Conservation (phyloP, 305 asterid genomes). For the Plantago coronopus region DNA sequence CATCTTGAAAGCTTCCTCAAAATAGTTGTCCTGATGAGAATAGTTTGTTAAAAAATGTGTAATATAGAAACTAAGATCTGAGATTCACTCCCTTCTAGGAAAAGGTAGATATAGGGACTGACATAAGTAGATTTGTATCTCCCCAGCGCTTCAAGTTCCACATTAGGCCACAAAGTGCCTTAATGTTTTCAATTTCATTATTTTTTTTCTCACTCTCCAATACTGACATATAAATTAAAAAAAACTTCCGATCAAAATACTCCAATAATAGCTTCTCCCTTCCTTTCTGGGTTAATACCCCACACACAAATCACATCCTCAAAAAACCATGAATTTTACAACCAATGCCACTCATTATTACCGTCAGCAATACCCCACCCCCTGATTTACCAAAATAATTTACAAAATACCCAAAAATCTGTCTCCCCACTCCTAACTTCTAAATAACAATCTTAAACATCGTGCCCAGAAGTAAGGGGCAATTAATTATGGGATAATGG, state of each 20-base stretch:
- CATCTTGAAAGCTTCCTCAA: slow-evolving; percentile 97
- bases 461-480: too few species aligned
- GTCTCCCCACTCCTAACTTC: too few species aligned
- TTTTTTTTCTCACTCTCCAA: background rate
- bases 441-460: too few species aligned
- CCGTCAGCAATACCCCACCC: too few species aligned
- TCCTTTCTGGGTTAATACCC: too few species aligned
- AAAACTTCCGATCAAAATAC: background rate
- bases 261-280: background rate
- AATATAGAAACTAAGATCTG: background rate
- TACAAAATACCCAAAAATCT: too few species aligned
- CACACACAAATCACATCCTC: too few species aligned
- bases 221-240: background rate
- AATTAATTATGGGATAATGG: too few species aligned
- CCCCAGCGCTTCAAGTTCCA: background rate
- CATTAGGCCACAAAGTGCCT: background rate
- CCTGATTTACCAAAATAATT: too few species aligned
- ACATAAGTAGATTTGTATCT: background rate
- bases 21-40: slow-evolving; percentile 59
- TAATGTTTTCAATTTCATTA: background rate
- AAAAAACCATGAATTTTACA: too few species aligned
- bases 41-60: background rate
- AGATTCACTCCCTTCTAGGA: background rate
- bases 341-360: too few species aligned
- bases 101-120: background rate